phyloP scores from a whole-genome alignment of 169 alveolate genomes.

The Eimeria praecox region DNA sequence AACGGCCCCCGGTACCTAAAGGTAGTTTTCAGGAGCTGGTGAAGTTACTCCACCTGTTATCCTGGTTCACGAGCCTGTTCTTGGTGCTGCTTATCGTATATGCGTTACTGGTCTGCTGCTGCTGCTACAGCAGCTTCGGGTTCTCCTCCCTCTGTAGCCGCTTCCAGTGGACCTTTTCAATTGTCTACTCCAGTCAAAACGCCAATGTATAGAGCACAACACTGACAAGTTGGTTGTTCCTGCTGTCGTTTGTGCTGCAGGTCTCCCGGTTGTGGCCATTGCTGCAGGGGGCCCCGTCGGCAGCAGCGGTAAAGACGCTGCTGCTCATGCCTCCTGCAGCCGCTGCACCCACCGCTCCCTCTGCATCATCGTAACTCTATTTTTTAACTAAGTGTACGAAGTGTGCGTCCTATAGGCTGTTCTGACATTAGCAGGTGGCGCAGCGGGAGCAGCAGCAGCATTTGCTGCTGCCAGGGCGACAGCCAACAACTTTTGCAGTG shows the following conservation, averaged over 20 bases:
- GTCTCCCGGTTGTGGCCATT: background rate
- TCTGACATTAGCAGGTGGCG: background rate
- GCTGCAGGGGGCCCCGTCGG: constrained; percentile 73
- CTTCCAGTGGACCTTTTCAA: background rate
- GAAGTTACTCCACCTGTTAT: background rate
- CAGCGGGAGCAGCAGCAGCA: constrained; percentile 6
- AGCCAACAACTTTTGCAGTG: background rate
- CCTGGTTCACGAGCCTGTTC: background rate
- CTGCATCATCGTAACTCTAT: background rate
- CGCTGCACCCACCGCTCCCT: constrained; percentile 20
- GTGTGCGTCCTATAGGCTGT: background rate
- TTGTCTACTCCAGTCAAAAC: constrained; percentile 44
- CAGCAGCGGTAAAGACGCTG: constrained; percentile 11
- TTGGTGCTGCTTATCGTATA: background rate
- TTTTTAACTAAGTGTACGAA: background rate
- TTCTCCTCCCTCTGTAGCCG: background rate
- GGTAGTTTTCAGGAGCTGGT: background rate
- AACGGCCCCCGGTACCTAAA: background rate
- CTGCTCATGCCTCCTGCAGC: constrained; percentile 35
- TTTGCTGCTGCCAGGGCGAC: background rate
- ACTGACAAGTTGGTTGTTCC: constrained; percentile 27
- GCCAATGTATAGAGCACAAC: background rate
- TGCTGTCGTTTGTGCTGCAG: background rate
- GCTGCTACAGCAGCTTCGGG: constrained; percentile 30
- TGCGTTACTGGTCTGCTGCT: constrained; percentile 40